phyloP scores from a whole-genome alignment of 768 basidiomycete species.

The Rubroboletus pulcherrimus region DNA sequence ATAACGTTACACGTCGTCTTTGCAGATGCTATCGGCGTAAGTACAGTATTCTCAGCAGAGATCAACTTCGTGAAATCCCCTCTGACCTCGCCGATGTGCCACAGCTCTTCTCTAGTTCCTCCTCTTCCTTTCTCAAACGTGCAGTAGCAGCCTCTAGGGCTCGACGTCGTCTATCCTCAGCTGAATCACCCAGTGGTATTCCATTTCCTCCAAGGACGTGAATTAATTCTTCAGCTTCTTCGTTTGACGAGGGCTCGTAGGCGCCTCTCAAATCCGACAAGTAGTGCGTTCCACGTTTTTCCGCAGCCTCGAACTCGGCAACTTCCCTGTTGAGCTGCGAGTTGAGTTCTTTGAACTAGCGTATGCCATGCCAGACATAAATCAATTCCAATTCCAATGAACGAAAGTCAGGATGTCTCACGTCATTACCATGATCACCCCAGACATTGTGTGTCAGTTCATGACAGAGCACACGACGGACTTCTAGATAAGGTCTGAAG shows the following conservation, averaged over 20 bases:
- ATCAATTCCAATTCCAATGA: neutral
- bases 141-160: slow-evolving; percentile 59
- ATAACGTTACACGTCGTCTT: too few relatives aligned
- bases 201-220: slow-evolving; percentile 53
- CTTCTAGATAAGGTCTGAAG: slow-evolving; percentile 60
- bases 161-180: slow-evolving; percentile 53
- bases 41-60: neutral
- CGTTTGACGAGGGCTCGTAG: slow-evolving; percentile 52
- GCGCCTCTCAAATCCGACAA: slow-evolving; percentile 35
- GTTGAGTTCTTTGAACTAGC: slow-evolving; percentile 69
- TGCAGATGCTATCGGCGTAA: neutral
- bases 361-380: slow-evolving; percentile 20
- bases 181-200: slow-evolving; percentile 37
- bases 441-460: slow-evolving; percentile 75
- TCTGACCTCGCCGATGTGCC: slow-evolving; percentile 42
- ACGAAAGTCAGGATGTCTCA: slow-evolving; percentile 32
- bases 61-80: neutral
- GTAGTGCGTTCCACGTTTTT: slow-evolving; percentile 50
- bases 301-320: slow-evolving; percentile 57
- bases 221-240: slow-evolving; percentile 52
- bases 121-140: slow-evolving; percentile 60
- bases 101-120: slow-evolving; percentile 69
- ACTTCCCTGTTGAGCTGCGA: slow-evolving; percentile 73
- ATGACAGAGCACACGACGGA: slow-evolving; percentile 69
- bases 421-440: slow-evolving; percentile 70